These are phyloP conservation scores for Suillus decipiens DNA, from an alignment of 768 basidiomycete species.

Conservation along the genomic window DNA sequence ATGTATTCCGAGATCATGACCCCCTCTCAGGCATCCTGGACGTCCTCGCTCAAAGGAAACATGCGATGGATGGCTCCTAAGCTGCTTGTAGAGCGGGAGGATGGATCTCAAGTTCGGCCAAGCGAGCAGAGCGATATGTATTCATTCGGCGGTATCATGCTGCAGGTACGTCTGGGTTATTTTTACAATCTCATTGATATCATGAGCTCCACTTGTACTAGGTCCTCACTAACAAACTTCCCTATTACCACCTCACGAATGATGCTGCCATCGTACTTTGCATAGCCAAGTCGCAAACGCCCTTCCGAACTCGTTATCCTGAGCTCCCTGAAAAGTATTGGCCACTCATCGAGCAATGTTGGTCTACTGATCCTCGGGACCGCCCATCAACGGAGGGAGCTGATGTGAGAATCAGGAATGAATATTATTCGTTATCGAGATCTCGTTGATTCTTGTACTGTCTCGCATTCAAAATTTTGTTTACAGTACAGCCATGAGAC, in stretches of 20 bases:
- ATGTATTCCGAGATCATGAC: conserved; percentile 26
- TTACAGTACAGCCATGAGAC: too few species aligned
- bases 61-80: conserved; percentile 50
- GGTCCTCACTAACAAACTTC: not conserved
- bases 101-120: conserved; percentile 21
- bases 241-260: not conserved
- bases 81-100: conserved; percentile 36
- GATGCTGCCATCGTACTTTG: not conserved
- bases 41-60: conserved; percentile 43
- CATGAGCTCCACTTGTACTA: not conserved
- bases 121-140: conserved; percentile 42
- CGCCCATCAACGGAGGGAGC: not conserved
- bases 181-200: conserved; percentile 26
- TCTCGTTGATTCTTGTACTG: not conserved
- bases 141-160: conserved; percentile 38
- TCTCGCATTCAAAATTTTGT: too few species aligned
- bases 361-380: not conserved
- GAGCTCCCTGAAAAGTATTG: not conserved
- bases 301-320: not conserved
- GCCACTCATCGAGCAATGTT: not conserved
- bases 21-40: conserved; percentile 21
- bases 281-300: not conserved
- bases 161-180: conserved; percentile 20
- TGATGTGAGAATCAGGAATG: not conserved
- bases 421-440: not conserved